These are phyloP conservation scores for Arxiozyma heterogenica DNA, from an alignment of 1,139 yeast species.

Conservation along the genomic window DNA sequence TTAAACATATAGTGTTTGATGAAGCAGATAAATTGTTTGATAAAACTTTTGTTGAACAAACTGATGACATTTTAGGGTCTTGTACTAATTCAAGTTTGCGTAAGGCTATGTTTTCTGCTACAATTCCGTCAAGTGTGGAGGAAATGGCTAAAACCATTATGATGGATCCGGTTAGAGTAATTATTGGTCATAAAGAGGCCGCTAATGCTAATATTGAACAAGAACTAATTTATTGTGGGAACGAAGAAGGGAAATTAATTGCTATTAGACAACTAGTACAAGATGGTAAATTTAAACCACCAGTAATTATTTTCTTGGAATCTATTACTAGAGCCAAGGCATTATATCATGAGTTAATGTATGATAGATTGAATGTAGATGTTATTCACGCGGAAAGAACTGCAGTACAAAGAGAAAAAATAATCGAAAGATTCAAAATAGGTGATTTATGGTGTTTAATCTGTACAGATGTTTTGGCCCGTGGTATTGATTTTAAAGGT, in stretches of 20 bases:
- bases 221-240: slow-evolving; percentile 76
- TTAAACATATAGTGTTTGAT: slow-evolving; percentile 74
- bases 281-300: slow-evolving; percentile 83
- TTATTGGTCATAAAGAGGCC: slow-evolving; percentile 91
- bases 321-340: slow-evolving; percentile 93
- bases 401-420: slow-evolving; percentile 76
- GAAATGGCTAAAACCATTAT: slow-evolving; percentile 78
- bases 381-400: slow-evolving; percentile 95
- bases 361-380: slow-evolving; percentile 87
- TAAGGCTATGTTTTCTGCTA: slow-evolving; percentile 87
- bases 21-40: slow-evolving; percentile 95
- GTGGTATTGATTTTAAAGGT: slow-evolving; percentile 97
- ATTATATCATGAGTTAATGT: slow-evolving; percentile 78
- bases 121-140: slow-evolving; percentile 90
- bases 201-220: slow-evolving; percentile 82
- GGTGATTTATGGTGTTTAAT: slow-evolving; percentile 96
- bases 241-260: slow-evolving; percentile 85
- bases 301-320: slow-evolving; percentile 85
- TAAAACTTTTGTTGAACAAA: slow-evolving; percentile 82
- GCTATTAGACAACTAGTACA: slow-evolving; percentile 85
- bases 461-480: slow-evolving; percentile 88
- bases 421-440: slow-evolving; percentile 70
- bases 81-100: slow-evolving; percentile 43
- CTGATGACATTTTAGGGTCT: slow-evolving; percentile 70
- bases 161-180: slow-evolving; percentile 70